phyloP scores from a whole-genome alignment of 108 stramenopile species.

The Chaetoceros muelleri region DNA sequence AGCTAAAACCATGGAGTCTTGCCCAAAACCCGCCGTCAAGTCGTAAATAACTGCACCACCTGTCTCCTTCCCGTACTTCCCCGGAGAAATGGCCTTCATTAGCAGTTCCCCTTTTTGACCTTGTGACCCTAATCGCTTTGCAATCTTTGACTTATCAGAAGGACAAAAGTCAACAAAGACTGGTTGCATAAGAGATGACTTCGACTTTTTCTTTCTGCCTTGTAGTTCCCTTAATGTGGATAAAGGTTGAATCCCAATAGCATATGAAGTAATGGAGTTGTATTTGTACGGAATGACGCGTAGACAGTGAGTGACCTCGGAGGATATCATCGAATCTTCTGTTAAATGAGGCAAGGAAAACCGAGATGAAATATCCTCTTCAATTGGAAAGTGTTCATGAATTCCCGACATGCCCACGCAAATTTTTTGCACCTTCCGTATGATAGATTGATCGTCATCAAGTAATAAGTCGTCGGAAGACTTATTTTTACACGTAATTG shows the following conservation, averaged over 20 bases:
- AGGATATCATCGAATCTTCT: neutral
- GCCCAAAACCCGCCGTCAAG: constrained; percentile 79
- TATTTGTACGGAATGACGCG: neutral
- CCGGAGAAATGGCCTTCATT: constrained; percentile 38
- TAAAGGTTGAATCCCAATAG: constrained; percentile 4
- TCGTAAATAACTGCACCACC: constrained; percentile 36
- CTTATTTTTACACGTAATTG: too few species aligned
- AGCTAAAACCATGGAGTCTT: constrained; percentile 62
- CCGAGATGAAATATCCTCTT: too few species aligned
- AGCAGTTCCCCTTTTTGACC: constrained; percentile 40
- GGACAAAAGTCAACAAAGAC: constrained; percentile 61
- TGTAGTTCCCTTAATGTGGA: neutral
- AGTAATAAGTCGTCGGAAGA: too few species aligned
- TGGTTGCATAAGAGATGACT: constrained; percentile 10
- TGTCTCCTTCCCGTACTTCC: constrained; percentile 15
- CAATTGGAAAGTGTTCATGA: too few species aligned
- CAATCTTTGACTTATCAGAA: constrained; percentile 24
- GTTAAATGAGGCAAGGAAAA: too few species aligned
- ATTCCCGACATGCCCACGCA: too few species aligned
- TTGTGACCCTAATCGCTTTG: constrained; percentile 23
- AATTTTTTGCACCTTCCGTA: too few species aligned
- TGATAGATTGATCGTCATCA: too few species aligned
- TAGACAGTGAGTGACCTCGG: neutral
- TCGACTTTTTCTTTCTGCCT: constrained; percentile 2
- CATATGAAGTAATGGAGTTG: neutral